Percentiles rank a stretch among this genome's conserved stretches.
These are phyloP conservation scores for Helichrysum umbraculigerum DNA, from an alignment of 129 eudicot species.

Conservation along the genomic window DNA sequence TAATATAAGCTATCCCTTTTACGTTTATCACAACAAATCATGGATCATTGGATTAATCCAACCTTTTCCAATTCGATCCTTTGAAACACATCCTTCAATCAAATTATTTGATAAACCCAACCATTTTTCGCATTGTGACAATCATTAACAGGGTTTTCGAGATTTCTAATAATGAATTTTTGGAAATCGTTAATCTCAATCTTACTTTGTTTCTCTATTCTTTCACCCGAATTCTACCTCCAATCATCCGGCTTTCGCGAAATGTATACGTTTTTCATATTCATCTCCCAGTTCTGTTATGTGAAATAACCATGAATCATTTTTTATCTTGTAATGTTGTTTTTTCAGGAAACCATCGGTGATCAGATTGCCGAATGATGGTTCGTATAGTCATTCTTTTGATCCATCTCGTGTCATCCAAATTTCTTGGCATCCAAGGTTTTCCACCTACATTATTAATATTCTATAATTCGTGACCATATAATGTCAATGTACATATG, in stretches of 20 bases:
- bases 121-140: slow-evolving; percentile 9
- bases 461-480: background rate
- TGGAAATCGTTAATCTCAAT: slow-evolving; percentile 12
- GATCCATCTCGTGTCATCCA: slow-evolving; percentile 71
- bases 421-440: slow-evolving; percentile 78
- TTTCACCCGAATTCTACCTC: slow-evolving; percentile 22
- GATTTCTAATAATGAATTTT: slow-evolving; percentile 38
- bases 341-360: slow-evolving; percentile 38
- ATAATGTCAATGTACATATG: slow-evolving; percentile 3
- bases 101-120: slow-evolving; percentile 18
- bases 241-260: slow-evolving; percentile 30
- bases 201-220: slow-evolving; percentile 29
- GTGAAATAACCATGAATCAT: slow-evolving; percentile 21
- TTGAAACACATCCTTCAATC: slow-evolving; percentile 17
- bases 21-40: too few relatives aligned
- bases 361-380: slow-evolving; percentile 50
- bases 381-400: slow-evolving; percentile 36
- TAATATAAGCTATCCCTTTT: too few relatives aligned
- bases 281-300: background rate
- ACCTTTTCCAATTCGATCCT: too few relatives aligned
- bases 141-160: slow-evolving; percentile 29
- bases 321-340: slow-evolving; percentile 22
- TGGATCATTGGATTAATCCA: too few relatives aligned
- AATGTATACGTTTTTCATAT: slow-evolving; percentile 28
- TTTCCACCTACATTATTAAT: background rate